A percentile compares a stretch with the other conserved stretches of the same genome.
phyloP scores from a whole-genome alignment of 2,329 filamentous ascomycete species.

The Botrytis medusae region DNA sequence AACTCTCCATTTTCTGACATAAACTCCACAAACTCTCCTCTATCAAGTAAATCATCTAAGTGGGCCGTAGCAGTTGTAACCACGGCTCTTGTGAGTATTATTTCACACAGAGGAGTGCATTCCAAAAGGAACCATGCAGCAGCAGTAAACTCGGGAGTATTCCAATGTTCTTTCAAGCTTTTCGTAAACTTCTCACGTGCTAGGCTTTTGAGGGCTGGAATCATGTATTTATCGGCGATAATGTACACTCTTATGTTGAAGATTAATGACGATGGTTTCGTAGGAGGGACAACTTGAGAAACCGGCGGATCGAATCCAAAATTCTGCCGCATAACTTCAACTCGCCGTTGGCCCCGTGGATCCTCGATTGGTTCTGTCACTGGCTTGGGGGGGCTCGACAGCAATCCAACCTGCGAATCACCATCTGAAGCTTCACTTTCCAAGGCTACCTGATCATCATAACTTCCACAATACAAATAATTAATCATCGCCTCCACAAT shows the following conservation, averaged over 20 bases:
- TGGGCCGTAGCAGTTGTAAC: constrained; percentile 19
- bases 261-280: constrained; percentile 14
- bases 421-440: too few species aligned
- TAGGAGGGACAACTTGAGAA: background rate
- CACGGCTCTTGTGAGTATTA: constrained; percentile 23
- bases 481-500: constrained; percentile 75
- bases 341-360: background rate
- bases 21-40: constrained; percentile 24
- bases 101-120: constrained; percentile 22
- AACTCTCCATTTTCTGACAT: constrained; percentile 11
- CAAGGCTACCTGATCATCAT: constrained; percentile 10
- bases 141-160: constrained; percentile 20
- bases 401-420: background rate
- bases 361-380: accelerated
- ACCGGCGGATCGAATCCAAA: too few species aligned
- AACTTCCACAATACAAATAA: constrained; percentile 60
- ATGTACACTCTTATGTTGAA: constrained; percentile 29
- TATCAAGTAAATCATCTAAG: constrained; percentile 20
- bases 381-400: background rate
- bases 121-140: constrained; percentile 24
- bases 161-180: constrained; percentile 18
- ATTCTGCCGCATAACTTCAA: background rate
- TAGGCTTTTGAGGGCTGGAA: constrained; percentile 25
- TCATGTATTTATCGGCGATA: constrained; percentile 31
- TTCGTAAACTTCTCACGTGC: constrained; percentile 25